Evolutionary conservation across 2,329 filamentous ascomycete species (phyloP), one percentile per base, ranked within the genome.

Genomic region (Aspergillus flavus): DNA sequence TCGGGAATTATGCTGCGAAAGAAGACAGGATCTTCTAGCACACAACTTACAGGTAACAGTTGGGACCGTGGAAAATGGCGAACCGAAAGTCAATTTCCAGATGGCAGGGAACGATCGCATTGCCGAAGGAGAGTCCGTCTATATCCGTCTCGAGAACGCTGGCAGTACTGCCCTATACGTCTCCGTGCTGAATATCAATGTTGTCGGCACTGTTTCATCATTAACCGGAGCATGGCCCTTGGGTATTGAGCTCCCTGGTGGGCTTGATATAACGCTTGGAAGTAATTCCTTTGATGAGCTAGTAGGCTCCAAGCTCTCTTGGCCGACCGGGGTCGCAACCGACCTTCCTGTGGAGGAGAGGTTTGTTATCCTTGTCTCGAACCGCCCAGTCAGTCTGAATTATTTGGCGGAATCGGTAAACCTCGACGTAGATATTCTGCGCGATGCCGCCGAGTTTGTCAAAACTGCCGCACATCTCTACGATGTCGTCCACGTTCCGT

Each of bases 161-260:
- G 58, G 58, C 2, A 23, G 14, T 9, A 23, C 32, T 16, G 39
- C 28, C 4, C 12, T 61, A 10, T 56, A 57, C 6, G 41, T 41
- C 2, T 56, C 52, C 16, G 39, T 56, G 11, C 54, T 61, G 19
- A 34, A 61, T 16, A 23, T 61, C 39, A 56, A 61, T 12, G 34
- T 57, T 6, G n/a, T 23, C 7, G 58, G 58, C 6, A n/a, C 12
- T 16, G 41, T 61, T 21, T 45, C 58, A 4, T 48, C 43, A 6
- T 14, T 61, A 6, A 55, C 45, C 10, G 6, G n/a, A 6, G 14
- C 23, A n/a, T 36, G 54, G 52, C 41, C 52, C 7, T 12, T 16
- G 23, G 58, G 58, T 9, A 56, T 56, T 28, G 52, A 56, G 23
- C 52, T 61, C 4, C 21, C 36, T 2, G n/a, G 28, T 7, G 58